phyloP scores from a whole-genome alignment of 2,329 filamentous ascomycete genomes.

The Sporothrix schenckii region DNA sequence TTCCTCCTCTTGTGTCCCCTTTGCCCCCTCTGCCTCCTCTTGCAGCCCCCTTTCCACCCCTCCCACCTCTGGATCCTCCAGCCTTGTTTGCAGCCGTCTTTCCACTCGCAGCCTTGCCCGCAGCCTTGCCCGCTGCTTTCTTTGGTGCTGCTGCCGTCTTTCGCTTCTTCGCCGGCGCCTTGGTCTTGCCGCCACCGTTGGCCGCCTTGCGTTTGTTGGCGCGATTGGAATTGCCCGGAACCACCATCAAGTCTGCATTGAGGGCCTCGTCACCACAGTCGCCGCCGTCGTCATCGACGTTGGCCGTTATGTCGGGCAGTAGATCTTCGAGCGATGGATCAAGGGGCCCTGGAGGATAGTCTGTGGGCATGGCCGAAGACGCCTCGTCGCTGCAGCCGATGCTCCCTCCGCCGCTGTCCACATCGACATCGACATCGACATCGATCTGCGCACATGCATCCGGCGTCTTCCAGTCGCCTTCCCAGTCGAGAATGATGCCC shows the following conservation, averaged over 20 bases:
- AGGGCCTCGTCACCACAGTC: background rate
- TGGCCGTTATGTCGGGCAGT: background rate
- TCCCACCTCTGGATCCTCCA: background rate
- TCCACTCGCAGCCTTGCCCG: background rate
- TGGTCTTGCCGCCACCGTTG: background rate
- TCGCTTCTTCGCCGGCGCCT: background rate
- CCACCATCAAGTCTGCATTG: background rate
- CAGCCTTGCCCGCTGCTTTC: background rate
- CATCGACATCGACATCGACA: background rate
- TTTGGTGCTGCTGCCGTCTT: background rate
- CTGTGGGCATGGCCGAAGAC: background rate
- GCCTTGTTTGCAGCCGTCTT: background rate
- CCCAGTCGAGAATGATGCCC: background rate
- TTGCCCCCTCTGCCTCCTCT: background rate
- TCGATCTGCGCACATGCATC: background rate
- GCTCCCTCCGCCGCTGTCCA: background rate
- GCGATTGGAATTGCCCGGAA: background rate
- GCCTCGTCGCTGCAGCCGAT: background rate
- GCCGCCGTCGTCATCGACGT: background rate
- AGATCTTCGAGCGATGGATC: background rate
- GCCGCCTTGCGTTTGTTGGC: background rate
- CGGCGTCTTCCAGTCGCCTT: conserved; percentile 26
- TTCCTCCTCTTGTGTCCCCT: too few relatives aligned
- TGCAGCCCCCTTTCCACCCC: background rate
- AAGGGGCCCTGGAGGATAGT: conserved; percentile 11